phyloP scores from a whole-genome alignment of 192 early-diverging fungal species.

The Irineochytrium annulatum region DNA sequence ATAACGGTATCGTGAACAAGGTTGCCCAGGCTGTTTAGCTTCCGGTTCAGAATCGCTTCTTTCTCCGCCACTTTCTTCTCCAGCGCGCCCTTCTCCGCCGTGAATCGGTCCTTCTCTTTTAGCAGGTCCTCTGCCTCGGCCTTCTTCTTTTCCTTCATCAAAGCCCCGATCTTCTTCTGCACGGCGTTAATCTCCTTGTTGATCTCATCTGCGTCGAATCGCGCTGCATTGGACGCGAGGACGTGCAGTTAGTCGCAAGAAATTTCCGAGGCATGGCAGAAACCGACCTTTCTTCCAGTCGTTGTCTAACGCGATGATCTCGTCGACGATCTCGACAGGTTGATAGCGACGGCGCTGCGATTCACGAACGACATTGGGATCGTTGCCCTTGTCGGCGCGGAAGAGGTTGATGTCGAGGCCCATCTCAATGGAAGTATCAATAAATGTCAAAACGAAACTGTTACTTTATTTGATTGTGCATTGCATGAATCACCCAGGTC shows the following conservation, averaged over 20 bases:
- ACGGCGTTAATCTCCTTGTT: conserved; percentile 90
- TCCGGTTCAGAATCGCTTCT: conserved; percentile 60
- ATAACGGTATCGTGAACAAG: conserved; percentile 89
- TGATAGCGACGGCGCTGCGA: conserved; percentile 79
- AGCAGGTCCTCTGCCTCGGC: conserved; percentile 76
- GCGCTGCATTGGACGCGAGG: conserved; percentile 46
- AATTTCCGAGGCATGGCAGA: background rate
- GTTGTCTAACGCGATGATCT: conserved; percentile 84
- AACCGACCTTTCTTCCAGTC: conserved; percentile 80
- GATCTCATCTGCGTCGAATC: conserved; percentile 78
- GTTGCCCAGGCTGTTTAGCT: conserved; percentile 79
- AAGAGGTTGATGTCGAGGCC: conserved; percentile 86
- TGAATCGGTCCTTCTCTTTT: conserved; percentile 68
- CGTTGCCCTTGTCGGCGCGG: conserved; percentile 85
- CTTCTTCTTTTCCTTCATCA: conserved; percentile 79
- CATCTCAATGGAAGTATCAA: conserved; percentile 4
- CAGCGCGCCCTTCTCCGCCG: conserved; percentile 60
- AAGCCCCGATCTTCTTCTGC: conserved; percentile 84
- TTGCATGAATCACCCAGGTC: too few species aligned
- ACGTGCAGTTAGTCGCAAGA: conserved; percentile 4
- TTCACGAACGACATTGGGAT: conserved; percentile 86
- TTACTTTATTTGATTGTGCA: too few species aligned
- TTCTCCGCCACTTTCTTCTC: conserved; percentile 59
- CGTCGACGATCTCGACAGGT: conserved; percentile 80
- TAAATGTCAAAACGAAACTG: too few species aligned